phyloP scores from a whole-genome alignment of 1,284 basidiomycete species.

The Gymnopus androsaceus region DNA sequence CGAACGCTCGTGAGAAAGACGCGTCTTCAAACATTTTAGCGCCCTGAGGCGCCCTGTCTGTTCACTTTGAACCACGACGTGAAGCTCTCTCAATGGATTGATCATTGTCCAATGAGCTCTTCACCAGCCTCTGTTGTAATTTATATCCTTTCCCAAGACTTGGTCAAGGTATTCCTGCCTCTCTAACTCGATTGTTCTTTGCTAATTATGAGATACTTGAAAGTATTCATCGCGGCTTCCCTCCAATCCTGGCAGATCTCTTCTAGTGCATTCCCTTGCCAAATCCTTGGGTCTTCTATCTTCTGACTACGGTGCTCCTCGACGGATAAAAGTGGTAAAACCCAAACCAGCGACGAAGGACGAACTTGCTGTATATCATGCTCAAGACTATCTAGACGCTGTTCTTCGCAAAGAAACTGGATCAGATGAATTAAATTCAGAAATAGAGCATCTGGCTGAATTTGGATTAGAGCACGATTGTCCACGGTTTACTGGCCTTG shows the following conservation, averaged over 20 bases:
- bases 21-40: no score
- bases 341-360: constrained; percentile 53
- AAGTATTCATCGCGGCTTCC: constrained; percentile 75
- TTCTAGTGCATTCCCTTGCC: constrained; percentile 76
- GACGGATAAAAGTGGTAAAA: constrained; percentile 46
- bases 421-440: no score
- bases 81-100: no score
- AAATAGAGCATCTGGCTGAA: constrained; percentile 22
- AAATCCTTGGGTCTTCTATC: constrained; percentile 58
- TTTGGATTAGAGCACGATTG: constrained; percentile 84
- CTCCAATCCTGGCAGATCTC: constrained; percentile 80
- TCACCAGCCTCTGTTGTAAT: constrained; percentile 24
- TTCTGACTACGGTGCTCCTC: constrained; percentile 25
- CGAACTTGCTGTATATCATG: constrained; percentile 60
- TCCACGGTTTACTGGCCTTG: constrained; percentile 72
- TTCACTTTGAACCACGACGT: no score
- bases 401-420: constrained; percentile 38
- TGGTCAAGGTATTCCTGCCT: constrained; percentile 44
- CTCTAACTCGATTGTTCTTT: not conserved
- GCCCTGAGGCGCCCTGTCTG: no score
- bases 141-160: constrained; percentile 62
- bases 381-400: constrained; percentile 56
- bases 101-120: not conserved
- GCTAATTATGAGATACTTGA: not conserved
- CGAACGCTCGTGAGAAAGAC: no score